phyloP scores from a whole-genome alignment of 225 moss, liverwort and hornwort species.

The Sphagnum contortum region DNA sequence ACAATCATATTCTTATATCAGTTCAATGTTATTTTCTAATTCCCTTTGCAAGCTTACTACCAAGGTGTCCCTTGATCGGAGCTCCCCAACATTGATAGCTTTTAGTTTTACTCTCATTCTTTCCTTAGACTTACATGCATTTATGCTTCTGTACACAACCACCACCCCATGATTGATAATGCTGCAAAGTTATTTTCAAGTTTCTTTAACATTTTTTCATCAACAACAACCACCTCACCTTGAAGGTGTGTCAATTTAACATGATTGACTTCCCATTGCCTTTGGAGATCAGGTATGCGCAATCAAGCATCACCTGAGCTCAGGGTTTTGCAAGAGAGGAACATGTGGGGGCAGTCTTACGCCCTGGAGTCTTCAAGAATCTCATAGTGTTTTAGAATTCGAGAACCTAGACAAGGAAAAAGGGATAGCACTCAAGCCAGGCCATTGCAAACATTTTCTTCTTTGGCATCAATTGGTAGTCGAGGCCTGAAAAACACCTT shows the following conservation, averaged over 20 bases:
- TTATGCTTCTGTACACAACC: background rate
- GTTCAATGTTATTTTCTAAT: conserved; percentile 14
- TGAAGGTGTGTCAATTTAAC: conserved; percentile 47
- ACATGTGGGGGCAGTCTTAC: too few species aligned
- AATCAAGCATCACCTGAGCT: too few species aligned
- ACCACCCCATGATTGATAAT: background rate
- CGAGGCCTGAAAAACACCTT: too few species aligned
- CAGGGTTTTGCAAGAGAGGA: too few species aligned
- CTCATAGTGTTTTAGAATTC: too few species aligned
- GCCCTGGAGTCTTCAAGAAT: too few species aligned
- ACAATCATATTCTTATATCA: conserved; percentile 18
- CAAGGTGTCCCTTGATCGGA: too few species aligned
- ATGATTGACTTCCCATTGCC: conserved; percentile 34
- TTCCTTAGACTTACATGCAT: background rate
- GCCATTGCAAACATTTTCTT: too few species aligned
- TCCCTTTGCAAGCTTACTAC: conserved; percentile 7
- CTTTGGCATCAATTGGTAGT: too few species aligned
- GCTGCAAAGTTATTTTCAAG: conserved; percentile 59
- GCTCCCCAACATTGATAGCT: background rate
- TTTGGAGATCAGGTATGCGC: too few species aligned
- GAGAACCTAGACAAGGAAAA: too few species aligned
- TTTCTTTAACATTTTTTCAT: conserved; percentile 54
- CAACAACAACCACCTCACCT: conserved; percentile 54
- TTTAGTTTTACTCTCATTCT: conserved; percentile 8
- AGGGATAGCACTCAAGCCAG: too few species aligned